Evolutionary conservation across 768 basidiomycete genomes (phyloP).

Genomic region (Butyriboletus loyo): DNA sequence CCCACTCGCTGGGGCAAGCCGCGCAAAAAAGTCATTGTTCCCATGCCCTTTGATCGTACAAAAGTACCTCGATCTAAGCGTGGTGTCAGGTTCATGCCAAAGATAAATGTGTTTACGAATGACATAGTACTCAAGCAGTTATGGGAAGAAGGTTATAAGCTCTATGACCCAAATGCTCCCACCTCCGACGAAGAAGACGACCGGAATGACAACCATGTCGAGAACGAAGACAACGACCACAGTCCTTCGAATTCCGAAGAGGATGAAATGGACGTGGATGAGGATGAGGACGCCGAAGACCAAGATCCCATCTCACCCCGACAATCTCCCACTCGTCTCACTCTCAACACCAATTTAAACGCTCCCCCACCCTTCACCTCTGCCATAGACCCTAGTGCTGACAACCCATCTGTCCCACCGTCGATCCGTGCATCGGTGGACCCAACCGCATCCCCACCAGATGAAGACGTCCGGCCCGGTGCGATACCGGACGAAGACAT

Average conservation of each 20-base stretch:
- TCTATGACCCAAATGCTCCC: constrained; percentile 19
- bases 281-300: constrained; percentile 31
- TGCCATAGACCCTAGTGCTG: constrained; percentile 21
- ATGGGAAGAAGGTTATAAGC: constrained; percentile 17
- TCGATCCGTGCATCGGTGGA: constrained; percentile 19
- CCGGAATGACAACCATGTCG: neutral
- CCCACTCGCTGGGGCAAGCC: neutral
- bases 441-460: constrained; percentile 18
- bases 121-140: constrained; percentile 3
- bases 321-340: constrained; percentile 20
- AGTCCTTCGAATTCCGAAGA: constrained; percentile 16
- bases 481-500: constrained; percentile 31
- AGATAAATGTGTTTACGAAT: neutral
- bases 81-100: neutral
- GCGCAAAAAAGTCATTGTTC: constrained; percentile 14
- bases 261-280: constrained; percentile 30
- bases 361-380: constrained; percentile 8
- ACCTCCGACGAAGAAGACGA: constrained; percentile 20
- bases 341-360: constrained; percentile 15
- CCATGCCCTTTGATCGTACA: constrained; percentile 15
- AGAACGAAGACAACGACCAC: constrained; percentile 9
- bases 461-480: constrained; percentile 8
- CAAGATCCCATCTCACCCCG: constrained; percentile 24
- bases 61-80: constrained; percentile 21
- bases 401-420: constrained; percentile 17